These are phyloP conservation scores for Raddia distichophylla DNA, from an alignment of 176 grass and related monocot species.

Conservation along the genomic window DNA sequence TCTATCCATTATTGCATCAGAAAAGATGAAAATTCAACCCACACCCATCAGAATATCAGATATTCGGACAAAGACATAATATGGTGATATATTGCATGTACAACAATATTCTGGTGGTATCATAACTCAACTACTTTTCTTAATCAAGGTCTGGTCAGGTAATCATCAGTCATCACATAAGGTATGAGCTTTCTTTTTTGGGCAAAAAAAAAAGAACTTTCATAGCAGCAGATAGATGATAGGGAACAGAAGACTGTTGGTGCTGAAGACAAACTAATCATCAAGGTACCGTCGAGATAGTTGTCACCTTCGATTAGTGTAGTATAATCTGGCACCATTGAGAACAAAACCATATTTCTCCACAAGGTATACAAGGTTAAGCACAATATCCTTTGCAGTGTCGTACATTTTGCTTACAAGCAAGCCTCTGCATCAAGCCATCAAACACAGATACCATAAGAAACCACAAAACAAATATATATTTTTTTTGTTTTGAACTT, in stretches of 20 bases:
- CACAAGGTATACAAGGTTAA: conserved; percentile 75
- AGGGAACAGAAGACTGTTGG: background rate
- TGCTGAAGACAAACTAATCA: background rate
- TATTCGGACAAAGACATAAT: background rate
- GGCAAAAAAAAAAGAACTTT: background rate
- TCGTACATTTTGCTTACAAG: conserved; percentile 97
- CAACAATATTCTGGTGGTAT: background rate
- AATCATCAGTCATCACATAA: background rate
- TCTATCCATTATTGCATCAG: no score
- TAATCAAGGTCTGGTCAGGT: background rate
- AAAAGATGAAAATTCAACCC: no score
- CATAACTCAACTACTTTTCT: background rate
- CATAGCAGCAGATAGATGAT: background rate
- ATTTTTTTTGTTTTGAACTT: no score
- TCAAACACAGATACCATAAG: background rate
- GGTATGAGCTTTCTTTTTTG: background rate
- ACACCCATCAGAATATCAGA: background rate
- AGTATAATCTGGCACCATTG: conserved; percentile 88
- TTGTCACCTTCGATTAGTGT: conserved; percentile 88
- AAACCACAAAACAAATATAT: no score
- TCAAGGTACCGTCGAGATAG: background rate
- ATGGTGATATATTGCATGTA: background rate
- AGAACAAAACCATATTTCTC: conserved; percentile 78
- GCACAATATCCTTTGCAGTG: conserved; percentile 70
- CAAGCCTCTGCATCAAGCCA: conserved; percentile 67